A percentile compares a stretch with the other conserved stretches of the same genome.
Conservation (phyloP, 2,329 filamentous ascomycete species). For the Aspergillus fumigatus region DNA sequence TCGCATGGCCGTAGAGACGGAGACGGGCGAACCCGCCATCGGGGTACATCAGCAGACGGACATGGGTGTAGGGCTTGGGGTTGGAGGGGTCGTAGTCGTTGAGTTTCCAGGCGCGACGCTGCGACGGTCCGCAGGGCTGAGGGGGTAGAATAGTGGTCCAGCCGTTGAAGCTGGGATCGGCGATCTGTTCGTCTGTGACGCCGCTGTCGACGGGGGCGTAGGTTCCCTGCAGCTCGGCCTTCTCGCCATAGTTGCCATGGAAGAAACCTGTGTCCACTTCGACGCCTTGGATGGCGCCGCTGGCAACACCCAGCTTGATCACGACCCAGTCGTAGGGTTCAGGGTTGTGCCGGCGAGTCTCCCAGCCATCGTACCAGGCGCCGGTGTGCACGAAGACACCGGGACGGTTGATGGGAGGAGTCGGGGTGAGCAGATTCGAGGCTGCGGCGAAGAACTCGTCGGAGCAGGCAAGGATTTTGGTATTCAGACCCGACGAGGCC, state of each 20-base stretch:
- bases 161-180: conserved; percentile 27
- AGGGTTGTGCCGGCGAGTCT: conserved; percentile 58
- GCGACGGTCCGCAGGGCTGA: conserved; percentile 37
- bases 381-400: conserved; percentile 57
- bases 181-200: conserved; percentile 27
- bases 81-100: conserved; percentile 17
- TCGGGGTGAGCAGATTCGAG: conserved; percentile 55
- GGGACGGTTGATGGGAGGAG: conserved; percentile 51
- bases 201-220: conserved; percentile 18
- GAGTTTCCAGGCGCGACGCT: conserved; percentile 41
- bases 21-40: conserved; percentile 44
- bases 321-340: conserved; percentile 57
- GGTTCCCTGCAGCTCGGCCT: conserved; percentile 37
- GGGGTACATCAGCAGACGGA: conserved; percentile 43
- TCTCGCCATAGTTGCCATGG: conserved; percentile 44
- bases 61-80: conserved; percentile 38
- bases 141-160: conserved; percentile 39
- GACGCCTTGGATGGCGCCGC: conserved; percentile 36
- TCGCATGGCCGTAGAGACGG: conserved; percentile 40
- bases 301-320: conserved; percentile 52
- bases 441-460: conserved; percentile 61
- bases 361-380: conserved; percentile 63
- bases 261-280: conserved; percentile 45
- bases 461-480: conserved; percentile 51
- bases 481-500: conserved; percentile 45